These are phyloP conservation scores for Solanum piurae DNA, from an alignment of 257 asterid genomes.

Conservation along the genomic window DNA sequence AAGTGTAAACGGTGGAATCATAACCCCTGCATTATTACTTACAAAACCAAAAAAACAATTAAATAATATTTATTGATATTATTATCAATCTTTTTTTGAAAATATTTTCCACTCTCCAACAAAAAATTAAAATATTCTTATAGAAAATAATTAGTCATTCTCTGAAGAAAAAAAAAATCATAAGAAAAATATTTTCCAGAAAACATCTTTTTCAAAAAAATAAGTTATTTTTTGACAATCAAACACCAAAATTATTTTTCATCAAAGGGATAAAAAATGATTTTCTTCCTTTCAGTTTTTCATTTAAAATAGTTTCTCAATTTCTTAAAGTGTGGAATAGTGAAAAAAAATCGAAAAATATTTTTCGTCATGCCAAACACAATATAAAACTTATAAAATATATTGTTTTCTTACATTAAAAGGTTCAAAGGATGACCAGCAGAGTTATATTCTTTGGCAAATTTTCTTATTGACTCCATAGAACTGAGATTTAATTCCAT, in stretches of 20 bases:
- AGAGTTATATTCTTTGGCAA: constrained; percentile 35
- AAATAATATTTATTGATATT: not conserved
- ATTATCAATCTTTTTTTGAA: not conserved
- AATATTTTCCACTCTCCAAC: not conserved
- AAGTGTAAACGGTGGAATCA: constrained; percentile 51
- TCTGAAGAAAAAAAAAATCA: not conserved
- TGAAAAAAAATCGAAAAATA: not conserved
- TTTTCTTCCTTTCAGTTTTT: not conserved
- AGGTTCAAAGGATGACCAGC: constrained; percentile 35
- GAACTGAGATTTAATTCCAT: constrained; percentile 54
- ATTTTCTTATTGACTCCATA: constrained; percentile 36
- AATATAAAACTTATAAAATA: not conserved
- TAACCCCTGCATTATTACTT: constrained; percentile 74
- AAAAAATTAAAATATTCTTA: not conserved
- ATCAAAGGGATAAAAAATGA: not conserved
- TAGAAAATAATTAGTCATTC: not conserved
- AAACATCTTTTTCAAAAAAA: no score
- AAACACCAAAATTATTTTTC: no score
- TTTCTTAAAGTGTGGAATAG: not conserved
- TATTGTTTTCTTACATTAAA: constrained; percentile 32
- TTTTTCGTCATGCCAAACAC: not conserved
- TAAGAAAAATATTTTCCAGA: not conserved
- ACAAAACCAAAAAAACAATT: not conserved
- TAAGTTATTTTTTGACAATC: not conserved
- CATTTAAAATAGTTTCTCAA: not conserved